Base-by-base conservation (phyloP, 441 rosid species). In the Corymbia calophylla region DNA sequence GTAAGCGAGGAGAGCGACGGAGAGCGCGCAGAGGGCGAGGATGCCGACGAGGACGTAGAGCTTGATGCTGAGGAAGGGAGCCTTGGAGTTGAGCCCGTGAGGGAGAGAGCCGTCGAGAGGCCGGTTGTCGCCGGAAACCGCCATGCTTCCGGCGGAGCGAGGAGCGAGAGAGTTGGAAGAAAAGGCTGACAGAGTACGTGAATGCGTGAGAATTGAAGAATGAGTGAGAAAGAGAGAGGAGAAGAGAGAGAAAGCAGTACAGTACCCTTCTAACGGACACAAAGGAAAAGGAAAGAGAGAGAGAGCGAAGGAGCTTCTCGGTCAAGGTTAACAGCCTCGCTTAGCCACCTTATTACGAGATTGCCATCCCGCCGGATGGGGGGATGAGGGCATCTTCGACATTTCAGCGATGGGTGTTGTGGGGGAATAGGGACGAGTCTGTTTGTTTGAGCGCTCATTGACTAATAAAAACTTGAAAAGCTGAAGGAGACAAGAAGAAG, bases 21-120 rank as follows among this genome's bases (percentile, higher is more conserved):
- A 35, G 11, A 96, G 86, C 3, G 92, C 0, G 90, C 93, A 93
- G 53, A 91, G 80, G 16, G 93, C 92, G 62, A 94, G 81, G 58
- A 96, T 91, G 35, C 94, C 94, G 91, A 96, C 91, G 51, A 97
- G 89, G 68, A 94, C 88, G 92, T 95, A 95, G 82, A 97, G 93
- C 66, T 93, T 96, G 53, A 97, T 93, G 10, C 92, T 92, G 54
- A 96, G 92, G 87, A 97, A 68, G n/a, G 94, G 86, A 11, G 96
- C 91, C 89, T 91, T 93, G 14, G 96, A 90, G 48, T 92, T 68
- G n/a, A 93, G 88, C 73, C 92, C 92, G 87, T 92, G 94, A 39
- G 90, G 62, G 35, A 92, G 48, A 23, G 91, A 90, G 88, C 68
- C 85, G 92, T 4, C 68, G 39, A 53, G 55, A 81, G 88, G 44